phyloP scores from a whole-genome alignment of 768 basidiomycete species.

The Tephrocybe sp. region DNA sequence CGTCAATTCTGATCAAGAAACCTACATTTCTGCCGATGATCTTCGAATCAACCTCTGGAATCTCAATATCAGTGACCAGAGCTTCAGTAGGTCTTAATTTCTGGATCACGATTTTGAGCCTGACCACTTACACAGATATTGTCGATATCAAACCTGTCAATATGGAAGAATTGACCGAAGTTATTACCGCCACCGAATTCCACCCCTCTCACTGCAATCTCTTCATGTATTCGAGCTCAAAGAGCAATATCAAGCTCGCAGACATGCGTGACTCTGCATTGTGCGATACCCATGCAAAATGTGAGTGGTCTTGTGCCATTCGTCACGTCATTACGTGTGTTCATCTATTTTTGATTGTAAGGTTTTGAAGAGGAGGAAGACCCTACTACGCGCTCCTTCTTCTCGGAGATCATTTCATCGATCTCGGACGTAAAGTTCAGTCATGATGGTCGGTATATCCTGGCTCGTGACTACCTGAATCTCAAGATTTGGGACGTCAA shows the following conservation, averaged over 20 bases:
- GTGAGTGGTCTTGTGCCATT: slow-evolving; percentile 46
- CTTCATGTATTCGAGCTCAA: slow-evolving; percentile 99
- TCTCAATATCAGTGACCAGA: slow-evolving; percentile 96
- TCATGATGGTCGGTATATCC: slow-evolving; percentile 93
- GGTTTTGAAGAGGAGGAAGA: slow-evolving; percentile 99
- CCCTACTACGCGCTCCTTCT: slow-evolving; percentile 95
- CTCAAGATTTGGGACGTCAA: slow-evolving; percentile 99
- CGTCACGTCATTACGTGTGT: slow-evolving; percentile 2
- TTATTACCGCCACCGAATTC: slow-evolving; percentile 99
- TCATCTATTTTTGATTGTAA: slow-evolving; percentile 31
- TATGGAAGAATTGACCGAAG: slow-evolving; percentile 99
- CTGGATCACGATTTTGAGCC: background rate
- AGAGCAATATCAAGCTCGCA: slow-evolving; percentile 98
- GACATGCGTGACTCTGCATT: slow-evolving; percentile 99
- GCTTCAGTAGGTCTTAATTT: slow-evolving; percentile 78
- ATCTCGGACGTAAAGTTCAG: slow-evolving; percentile 99
- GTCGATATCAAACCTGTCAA: slow-evolving; percentile 99
- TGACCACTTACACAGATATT: slow-evolving; percentile 63
- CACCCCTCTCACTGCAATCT: slow-evolving; percentile 97
- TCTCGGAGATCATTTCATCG: slow-evolving; percentile 99
- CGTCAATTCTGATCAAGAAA: slow-evolving; percentile 99
- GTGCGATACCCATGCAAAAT: slow-evolving; percentile 95
- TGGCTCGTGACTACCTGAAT: slow-evolving; percentile 95
- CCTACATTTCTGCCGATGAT: slow-evolving; percentile 99
- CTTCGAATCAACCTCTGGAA: slow-evolving; percentile 98